Evolutionary conservation across 257 asterid genomes (phyloP).

Genomic region (Solanum sitiens): DNA sequence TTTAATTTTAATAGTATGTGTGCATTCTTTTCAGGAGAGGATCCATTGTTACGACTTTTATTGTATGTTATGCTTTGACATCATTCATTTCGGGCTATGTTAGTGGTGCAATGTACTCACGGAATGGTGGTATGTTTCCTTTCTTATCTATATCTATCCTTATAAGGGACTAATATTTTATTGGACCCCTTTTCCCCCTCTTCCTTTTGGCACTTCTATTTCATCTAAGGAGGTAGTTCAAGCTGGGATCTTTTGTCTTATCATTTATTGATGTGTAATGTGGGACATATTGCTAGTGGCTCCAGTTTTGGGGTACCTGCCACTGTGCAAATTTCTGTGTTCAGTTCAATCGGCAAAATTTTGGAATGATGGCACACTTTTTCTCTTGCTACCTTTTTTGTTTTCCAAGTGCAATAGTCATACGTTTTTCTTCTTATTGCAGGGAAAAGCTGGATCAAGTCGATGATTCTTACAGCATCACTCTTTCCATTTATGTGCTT

Average conservation of each 20-base stretch:
- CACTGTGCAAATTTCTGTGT: not conserved
- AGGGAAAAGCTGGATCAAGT: slow-evolving; percentile 58
- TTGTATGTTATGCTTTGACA: slow-evolving; percentile 52
- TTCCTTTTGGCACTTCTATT: not conserved
- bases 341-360: not conserved
- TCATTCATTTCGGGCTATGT: slow-evolving; percentile 57
- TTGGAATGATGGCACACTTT: not conserved
- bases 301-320: not conserved
- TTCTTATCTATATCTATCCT: not conserved
- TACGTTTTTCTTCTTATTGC: not conserved
- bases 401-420: not conserved
- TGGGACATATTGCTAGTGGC: not conserved
- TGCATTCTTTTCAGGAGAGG: slow-evolving; percentile 41
- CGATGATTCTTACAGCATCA: slow-evolving; percentile 55
- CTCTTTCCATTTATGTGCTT: slow-evolving; percentile 62
- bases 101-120: slow-evolving; percentile 58
- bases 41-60: slow-evolving; percentile 49
- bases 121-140: slow-evolving; percentile 45
- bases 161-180: not conserved
- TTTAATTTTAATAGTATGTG: not conserved
- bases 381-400: not conserved
- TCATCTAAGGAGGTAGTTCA: not conserved
- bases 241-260: not conserved
- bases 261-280: not conserved
- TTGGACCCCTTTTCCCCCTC: not conserved